Percentiles rank a stretch among this genome's conserved stretches.
phyloP scores from a whole-genome alignment of 2,329 filamentous ascomycete species.

The Phialocephala subalpina region DNA sequence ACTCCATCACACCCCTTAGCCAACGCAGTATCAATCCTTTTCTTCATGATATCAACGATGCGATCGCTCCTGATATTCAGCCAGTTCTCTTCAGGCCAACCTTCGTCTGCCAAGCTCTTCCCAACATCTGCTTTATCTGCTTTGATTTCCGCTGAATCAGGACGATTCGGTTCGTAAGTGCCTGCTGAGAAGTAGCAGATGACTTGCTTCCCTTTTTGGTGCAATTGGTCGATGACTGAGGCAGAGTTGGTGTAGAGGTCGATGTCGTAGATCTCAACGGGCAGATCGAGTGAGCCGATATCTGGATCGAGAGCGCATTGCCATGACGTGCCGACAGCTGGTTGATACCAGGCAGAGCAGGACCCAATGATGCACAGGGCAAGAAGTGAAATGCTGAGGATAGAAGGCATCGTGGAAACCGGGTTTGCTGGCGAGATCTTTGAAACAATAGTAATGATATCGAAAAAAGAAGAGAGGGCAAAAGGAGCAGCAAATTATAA shows the following conservation, averaged over 20 bases:
- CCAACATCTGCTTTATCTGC: conserved; percentile 61
- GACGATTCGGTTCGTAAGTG: conserved; percentile 69
- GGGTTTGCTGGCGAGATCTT: neutral
- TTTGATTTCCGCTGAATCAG: conserved; percentile 62
- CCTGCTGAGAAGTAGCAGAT: conserved; percentile 82
- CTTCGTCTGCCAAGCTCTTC: conserved; percentile 53
- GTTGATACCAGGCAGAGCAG: conserved; percentile 22
- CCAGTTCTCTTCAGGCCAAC: conserved; percentile 75
- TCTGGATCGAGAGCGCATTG: conserved; percentile 27
- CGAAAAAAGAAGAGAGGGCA: neutral
- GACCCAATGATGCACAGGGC: neutral
- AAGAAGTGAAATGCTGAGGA: neutral
- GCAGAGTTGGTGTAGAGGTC: conserved; percentile 54
- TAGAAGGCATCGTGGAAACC: neutral
- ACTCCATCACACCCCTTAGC: conserved; percentile 73
- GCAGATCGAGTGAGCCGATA: conserved; percentile 14
- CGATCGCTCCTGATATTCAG: conserved; percentile 63
- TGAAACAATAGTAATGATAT: neutral
- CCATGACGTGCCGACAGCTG: conserved; percentile 20
- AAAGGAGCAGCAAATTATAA: neutral
- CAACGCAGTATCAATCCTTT: conserved; percentile 64
- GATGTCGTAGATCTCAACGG: conserved; percentile 47
- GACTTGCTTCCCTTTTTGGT: conserved; percentile 62
- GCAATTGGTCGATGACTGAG: conserved; percentile 55
- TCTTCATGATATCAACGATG: conserved; percentile 71